phyloP scores from a whole-genome alignment of 129 eudicot species.

The Ambrosia artemisiifolia region DNA sequence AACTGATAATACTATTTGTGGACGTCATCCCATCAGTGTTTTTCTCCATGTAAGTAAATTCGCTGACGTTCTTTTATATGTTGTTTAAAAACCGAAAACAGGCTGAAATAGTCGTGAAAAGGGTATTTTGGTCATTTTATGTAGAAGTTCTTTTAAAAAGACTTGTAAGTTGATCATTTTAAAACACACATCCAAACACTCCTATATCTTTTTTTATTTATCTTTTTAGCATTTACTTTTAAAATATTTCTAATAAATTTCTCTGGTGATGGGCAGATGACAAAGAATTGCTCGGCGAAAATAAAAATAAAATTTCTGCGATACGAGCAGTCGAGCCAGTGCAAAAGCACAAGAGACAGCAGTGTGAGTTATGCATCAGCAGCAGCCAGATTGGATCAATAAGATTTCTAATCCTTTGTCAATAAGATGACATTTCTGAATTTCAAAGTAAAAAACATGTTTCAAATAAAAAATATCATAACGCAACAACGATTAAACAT shows the following conservation, averaged over 20 bases:
- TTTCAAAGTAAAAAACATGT: background rate
- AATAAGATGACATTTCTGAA: slow-evolving; percentile 23
- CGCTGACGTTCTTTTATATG: background rate
- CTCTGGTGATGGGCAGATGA: slow-evolving; percentile 49
- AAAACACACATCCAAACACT: too few species aligned
- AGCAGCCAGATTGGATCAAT: slow-evolving; percentile 62
- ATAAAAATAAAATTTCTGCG: slow-evolving; percentile 69
- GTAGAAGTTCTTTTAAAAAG: too few species aligned
- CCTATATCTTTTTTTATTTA: too few species aligned
- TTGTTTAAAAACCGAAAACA: background rate
- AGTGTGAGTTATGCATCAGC: slow-evolving; percentile 99
- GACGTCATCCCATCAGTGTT: slow-evolving; percentile 92
- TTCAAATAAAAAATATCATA: background rate
- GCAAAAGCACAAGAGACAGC: slow-evolving; percentile 88
- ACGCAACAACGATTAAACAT: too few species aligned
- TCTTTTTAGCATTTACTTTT: background rate
- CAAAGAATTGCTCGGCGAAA: slow-evolving; percentile 69
- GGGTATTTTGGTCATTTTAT: background rate
- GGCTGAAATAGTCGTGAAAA: background rate
- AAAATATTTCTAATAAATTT: slow-evolving; percentile 3
- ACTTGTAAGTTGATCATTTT: too few species aligned
- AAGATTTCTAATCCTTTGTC: slow-evolving; percentile 14
- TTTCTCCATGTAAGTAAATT: slow-evolving; percentile 73
- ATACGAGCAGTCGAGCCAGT: slow-evolving; percentile 91
- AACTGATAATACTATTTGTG: slow-evolving; percentile 90